Evolutionary conservation across 2,329 filamentous ascomycete genomes (phyloP).

Genomic region (Blastomyces emzantsi): DNA sequence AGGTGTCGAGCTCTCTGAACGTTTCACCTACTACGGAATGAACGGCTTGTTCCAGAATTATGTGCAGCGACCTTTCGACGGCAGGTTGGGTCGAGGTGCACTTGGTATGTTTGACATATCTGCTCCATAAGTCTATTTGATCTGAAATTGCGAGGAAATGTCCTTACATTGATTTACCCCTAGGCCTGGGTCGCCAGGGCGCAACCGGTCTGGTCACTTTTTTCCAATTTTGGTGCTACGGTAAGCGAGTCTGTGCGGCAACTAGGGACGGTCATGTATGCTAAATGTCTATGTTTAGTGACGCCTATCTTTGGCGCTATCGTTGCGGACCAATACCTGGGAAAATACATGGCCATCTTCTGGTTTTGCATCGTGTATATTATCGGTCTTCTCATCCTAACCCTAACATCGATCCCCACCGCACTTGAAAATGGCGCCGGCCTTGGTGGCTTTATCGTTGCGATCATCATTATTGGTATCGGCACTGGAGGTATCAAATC

Average conservation of each 20-base stretch:
- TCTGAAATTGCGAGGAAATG: background rate
- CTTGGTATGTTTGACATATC: slow-evolving; percentile 26
- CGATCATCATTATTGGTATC: slow-evolving; percentile 55
- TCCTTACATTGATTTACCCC: slow-evolving; percentile 5
- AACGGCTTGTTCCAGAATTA: slow-evolving; percentile 51
- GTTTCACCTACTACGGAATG: slow-evolving; percentile 51
- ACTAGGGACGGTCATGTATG: background rate
- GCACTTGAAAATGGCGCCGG: slow-evolving; percentile 44
- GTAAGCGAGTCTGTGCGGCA: slow-evolving; percentile 18
- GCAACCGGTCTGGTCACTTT: slow-evolving; percentile 45
- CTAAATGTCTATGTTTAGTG: slow-evolving; percentile 22
- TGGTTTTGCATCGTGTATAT: slow-evolving; percentile 52
- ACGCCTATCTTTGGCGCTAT: slow-evolving; percentile 52
- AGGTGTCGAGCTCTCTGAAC: slow-evolving; percentile 48
- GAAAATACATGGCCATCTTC: slow-evolving; percentile 53
- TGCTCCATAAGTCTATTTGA: background rate
- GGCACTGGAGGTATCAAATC: slow-evolving; percentile 62
- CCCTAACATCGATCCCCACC: slow-evolving; percentile 46
- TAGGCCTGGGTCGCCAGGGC: slow-evolving; percentile 32
- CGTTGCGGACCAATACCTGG: slow-evolving; percentile 52
- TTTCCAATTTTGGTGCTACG: slow-evolving; percentile 49
- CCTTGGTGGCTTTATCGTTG: slow-evolving; percentile 47
- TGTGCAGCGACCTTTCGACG: slow-evolving; percentile 36
- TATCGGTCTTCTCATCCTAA: slow-evolving; percentile 46
- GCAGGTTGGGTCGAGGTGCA: slow-evolving; percentile 33